These are phyloP conservation scores for Flammula alnicola DNA, from an alignment of 1,284 basidiomycete species.

Conservation along the genomic window DNA sequence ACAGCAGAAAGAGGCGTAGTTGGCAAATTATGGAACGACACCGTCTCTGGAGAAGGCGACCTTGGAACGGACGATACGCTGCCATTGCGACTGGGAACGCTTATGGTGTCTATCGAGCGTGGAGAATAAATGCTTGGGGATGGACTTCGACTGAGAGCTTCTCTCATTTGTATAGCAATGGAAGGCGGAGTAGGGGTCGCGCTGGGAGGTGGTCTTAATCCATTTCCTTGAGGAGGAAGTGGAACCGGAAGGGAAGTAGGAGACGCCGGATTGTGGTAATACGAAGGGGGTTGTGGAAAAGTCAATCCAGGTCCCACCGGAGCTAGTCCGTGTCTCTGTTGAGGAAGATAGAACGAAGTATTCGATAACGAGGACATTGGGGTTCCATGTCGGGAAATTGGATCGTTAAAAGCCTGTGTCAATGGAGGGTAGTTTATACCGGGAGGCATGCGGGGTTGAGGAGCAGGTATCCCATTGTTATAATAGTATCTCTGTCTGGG, in stretches of 20 bases:
- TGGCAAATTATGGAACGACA: conserved; percentile 21
- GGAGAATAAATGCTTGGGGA: conserved; percentile 11
- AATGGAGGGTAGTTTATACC: conserved; percentile 1
- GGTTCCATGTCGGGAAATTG: conserved; percentile 28
- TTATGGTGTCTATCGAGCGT: conserved; percentile 5
- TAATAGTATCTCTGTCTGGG: conserved; percentile 22
- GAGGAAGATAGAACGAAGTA: conserved; percentile 17
- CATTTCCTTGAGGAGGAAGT: not conserved
- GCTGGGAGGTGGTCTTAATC: conserved; percentile 1
- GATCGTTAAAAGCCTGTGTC: conserved; percentile 26
- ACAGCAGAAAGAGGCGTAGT: conserved; percentile 23
- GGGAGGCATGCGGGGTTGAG: conserved; percentile 15
- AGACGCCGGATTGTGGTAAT: not conserved
- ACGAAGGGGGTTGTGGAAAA: conserved; percentile 17
- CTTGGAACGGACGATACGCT: conserved; percentile 27
- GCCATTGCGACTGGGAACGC: conserved; percentile 10
- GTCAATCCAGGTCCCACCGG: conserved; percentile 11
- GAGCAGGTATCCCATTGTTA: conserved; percentile 20
- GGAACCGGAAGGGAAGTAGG: not conserved
- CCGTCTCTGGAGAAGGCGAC: conserved; percentile 27
- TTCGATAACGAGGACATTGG: conserved; percentile 25
- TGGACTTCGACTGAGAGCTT: conserved; percentile 13
- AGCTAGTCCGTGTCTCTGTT: no score
- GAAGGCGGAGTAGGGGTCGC: no score
- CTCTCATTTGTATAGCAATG: conserved; percentile 12